A percentile compares a stretch with the other conserved stretches of the same genome.
These are phyloP conservation scores for Xylaria castorea DNA, from an alignment of 495 filamentous ascomycete genomes.

Conservation along the genomic window DNA sequence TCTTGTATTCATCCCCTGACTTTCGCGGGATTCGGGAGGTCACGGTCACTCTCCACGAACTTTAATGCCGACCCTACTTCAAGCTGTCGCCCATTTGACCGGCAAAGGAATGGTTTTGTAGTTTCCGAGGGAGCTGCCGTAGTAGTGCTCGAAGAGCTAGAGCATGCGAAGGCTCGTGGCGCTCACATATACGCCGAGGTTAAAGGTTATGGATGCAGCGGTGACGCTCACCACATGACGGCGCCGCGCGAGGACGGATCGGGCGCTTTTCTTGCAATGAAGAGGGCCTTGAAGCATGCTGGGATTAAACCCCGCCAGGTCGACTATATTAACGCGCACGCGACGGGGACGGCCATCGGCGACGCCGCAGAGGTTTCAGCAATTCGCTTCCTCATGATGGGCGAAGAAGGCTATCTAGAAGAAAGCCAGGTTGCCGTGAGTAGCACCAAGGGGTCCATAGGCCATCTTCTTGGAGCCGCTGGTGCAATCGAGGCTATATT, in stretches of 20 bases:
- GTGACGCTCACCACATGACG: conserved; percentile 92
- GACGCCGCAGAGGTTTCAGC: conserved; percentile 89
- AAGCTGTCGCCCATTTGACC: conserved; percentile 88
- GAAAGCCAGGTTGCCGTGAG: conserved; percentile 78
- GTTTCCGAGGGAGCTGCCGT: conserved; percentile 92
- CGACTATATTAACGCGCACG: conserved; percentile 96
- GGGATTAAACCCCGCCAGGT: conserved; percentile 69
- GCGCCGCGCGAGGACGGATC: conserved; percentile 81
- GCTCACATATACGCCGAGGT: conserved; percentile 90
- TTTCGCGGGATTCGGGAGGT: conserved; percentile 88
- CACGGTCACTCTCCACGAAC: conserved; percentile 79
- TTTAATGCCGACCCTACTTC: conserved; percentile 77
- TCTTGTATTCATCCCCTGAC: conserved; percentile 96
- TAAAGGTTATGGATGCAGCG: conserved; percentile 83
- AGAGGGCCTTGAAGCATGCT: conserved; percentile 77
- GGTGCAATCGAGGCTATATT: conserved; percentile 90
- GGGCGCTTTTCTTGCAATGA: conserved; percentile 86
- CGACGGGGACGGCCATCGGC: conserved; percentile 83
- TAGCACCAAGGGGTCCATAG: conserved; percentile 92
- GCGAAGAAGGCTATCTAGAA: conserved; percentile 67
- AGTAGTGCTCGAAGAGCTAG: conserved; percentile 85
- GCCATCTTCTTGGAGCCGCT: conserved; percentile 89
- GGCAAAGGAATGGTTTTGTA: conserved; percentile 83
- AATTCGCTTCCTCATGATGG: conserved; percentile 79
- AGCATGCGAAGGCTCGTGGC: conserved; percentile 80